Evolutionary conservation across 1,284 basidiomycete genomes (phyloP).

Genomic region (Neotropicomus parvogracilis): DNA sequence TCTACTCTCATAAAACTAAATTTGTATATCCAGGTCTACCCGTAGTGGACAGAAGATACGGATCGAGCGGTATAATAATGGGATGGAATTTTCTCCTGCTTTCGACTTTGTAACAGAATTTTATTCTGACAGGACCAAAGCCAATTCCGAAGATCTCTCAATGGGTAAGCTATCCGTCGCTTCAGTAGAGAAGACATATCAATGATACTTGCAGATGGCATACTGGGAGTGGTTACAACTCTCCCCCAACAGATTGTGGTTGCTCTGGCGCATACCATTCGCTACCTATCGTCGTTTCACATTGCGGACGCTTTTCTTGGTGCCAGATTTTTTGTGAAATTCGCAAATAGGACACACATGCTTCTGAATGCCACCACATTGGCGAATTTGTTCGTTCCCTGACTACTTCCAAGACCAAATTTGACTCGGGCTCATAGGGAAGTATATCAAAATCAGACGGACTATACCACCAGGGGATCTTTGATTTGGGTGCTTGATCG

Average conservation of each 20-base stretch:
- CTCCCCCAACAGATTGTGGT: slow-evolving; percentile 74
- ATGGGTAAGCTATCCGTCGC: slow-evolving; percentile 38
- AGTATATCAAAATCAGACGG: slow-evolving; percentile 87
- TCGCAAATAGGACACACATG: slow-evolving; percentile 82
- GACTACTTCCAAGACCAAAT: neutral
- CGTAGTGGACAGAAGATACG: slow-evolving; percentile 49
- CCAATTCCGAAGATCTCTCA: slow-evolving; percentile 46
- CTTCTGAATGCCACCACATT: slow-evolving; percentile 86
- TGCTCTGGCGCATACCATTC: slow-evolving; percentile 74
- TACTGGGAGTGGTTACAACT: slow-evolving; percentile 63
- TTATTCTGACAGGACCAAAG: slow-evolving; percentile 55
- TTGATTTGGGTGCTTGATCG: slow-evolving; percentile 85
- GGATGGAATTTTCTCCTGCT: slow-evolving; percentile 66
- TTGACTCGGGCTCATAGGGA: slow-evolving; percentile 48
- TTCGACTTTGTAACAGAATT: slow-evolving; percentile 72
- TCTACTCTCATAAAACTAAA: slow-evolving; percentile 10
- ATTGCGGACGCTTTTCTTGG: slow-evolving; percentile 75
- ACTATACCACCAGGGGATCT: slow-evolving; percentile 71
- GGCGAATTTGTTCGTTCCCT: slow-evolving; percentile 61
- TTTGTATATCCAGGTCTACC: slow-evolving; percentile 36
- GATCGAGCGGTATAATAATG: slow-evolving; percentile 60
- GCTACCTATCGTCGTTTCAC: slow-evolving; percentile 74
- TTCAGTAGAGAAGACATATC: neutral
- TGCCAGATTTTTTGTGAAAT: slow-evolving; percentile 74
- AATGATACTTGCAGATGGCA: slow-evolving; percentile 37